phyloP scores from a whole-genome alignment of 352 stramenopile genomes.

The Phytophthora brassicae region DNA sequence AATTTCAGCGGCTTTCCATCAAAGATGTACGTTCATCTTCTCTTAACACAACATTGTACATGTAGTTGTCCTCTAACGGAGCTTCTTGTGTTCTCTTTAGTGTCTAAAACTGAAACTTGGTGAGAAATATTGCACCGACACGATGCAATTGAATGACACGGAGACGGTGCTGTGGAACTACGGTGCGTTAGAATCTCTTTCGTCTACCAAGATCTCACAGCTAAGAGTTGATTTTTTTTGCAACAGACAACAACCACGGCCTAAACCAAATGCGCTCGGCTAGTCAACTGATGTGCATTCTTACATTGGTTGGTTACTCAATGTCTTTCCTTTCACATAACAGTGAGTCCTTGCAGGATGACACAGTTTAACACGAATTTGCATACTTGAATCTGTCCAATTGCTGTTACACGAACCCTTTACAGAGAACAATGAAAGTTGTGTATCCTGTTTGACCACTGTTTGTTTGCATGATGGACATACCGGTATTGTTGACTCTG shows the following conservation, averaged over 20 bases:
- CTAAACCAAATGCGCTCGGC: constrained; percentile 56
- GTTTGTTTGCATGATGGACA: too few species aligned
- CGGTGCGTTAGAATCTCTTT: constrained; percentile 33
- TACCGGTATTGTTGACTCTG: not conserved
- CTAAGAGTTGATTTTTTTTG: not conserved
- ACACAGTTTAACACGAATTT: not conserved
- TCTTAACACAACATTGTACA: too few species aligned
- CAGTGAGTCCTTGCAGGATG: constrained; percentile 23
- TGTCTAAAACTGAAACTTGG: constrained; percentile 52
- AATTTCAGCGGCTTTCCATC: constrained; percentile 48
- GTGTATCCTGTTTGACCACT: too few species aligned
- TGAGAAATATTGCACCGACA: constrained; percentile 57
- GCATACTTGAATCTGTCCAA: too few species aligned
- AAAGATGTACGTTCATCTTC: not conserved
- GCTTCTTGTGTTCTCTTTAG: constrained; percentile 11
- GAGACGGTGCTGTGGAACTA: constrained; percentile 78
- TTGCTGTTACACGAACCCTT: too few species aligned
- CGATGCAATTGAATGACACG: constrained; percentile 46
- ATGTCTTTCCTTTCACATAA: constrained; percentile 54
- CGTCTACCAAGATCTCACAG: not conserved
- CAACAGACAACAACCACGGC: constrained; percentile 25
- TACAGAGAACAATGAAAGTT: too few species aligned
- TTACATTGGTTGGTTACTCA: constrained; percentile 59
- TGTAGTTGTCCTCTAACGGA: not conserved
- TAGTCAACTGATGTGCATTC: constrained; percentile 49